phyloP scores from a whole-genome alignment of 768 basidiomycete genomes.

The Sistotremastrum suecicum region DNA sequence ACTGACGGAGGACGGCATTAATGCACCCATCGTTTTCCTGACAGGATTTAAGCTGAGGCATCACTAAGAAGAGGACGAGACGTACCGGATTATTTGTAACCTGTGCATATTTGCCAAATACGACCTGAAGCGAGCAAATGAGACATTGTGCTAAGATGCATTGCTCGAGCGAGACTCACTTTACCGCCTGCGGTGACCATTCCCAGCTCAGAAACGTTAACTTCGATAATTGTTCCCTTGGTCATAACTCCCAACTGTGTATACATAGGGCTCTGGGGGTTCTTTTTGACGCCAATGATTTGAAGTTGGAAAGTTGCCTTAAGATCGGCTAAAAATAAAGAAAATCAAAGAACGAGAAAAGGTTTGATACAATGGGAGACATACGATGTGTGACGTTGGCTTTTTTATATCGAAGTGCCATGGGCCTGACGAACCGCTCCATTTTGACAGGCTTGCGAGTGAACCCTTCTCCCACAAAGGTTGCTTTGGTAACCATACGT shows the following conservation, averaged over 20 bases:
- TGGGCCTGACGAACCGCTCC: conserved; percentile 94
- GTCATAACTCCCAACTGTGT: conserved; percentile 94
- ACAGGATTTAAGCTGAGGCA: neutral
- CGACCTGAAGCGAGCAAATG: conserved; percentile 25
- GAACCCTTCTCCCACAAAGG: conserved; percentile 96
- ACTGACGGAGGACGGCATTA: conserved; percentile 83
- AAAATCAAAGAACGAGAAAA: neutral
- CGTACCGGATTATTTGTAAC: conserved; percentile 71
- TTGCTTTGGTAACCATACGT: conserved; percentile 98
- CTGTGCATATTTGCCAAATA: conserved; percentile 88
- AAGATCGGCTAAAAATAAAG: conserved; percentile 54
- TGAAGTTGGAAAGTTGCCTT: conserved; percentile 99
- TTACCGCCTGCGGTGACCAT: conserved; percentile 97
- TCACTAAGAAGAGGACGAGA: neutral
- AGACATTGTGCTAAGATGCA: neutral
- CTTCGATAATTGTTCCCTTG: conserved; percentile 96
- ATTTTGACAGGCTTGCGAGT: conserved; percentile 98
- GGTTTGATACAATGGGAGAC: conserved; percentile 10
- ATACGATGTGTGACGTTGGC: conserved; percentile 98
- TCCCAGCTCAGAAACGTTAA: conserved; percentile 96
- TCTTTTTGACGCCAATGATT: conserved; percentile 97
- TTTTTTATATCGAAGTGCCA: conserved; percentile 95
- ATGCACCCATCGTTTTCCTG: conserved; percentile 89
- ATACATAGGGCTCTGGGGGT: conserved; percentile 97
- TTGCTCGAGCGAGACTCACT: conserved; percentile 20